Evolutionary conservation across 495 filamentous ascomycete species (phyloP), one percentile per base, ranked within the genome.

Genomic region (Chaetomium tenue): DNA sequence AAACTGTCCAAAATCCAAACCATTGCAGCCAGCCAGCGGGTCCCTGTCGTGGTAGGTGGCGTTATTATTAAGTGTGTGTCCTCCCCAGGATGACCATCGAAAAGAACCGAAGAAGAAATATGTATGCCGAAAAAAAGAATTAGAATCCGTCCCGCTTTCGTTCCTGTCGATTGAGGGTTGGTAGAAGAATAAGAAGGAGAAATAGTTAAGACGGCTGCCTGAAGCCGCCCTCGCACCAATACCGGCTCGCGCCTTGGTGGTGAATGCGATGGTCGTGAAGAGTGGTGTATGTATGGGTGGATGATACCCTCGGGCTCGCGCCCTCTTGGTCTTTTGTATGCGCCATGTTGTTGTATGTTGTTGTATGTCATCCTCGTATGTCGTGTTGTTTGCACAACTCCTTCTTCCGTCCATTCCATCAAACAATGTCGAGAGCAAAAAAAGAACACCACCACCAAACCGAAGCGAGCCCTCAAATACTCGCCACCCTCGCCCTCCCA

Each of bases 401-500:
- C n/a, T 39, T 30, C 3, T 39, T 51, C 18, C 12, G 13, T 50
- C 26, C 9, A 12, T 48, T 28, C 46, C 46, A 20, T 50, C 20
- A 30, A 30, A 30, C 20, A 37, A 37, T 9, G 20, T 50, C n/a
- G 20, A 54, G 0, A 40, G 4, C 2, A 26, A 40, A 30, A 30
- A 30, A 30, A 6, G 6, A 30, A 30, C 6, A 16, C 11, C 40
- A 15, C 11, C 40, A 44, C 6, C 8, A 40, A 40, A 5, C 8
- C 5, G 1, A 33, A 33, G 30, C 3, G 30, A 33, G 30, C 30
- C 30, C 3, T 79, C 65, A 82, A 58, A 82, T 79, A 61, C 76
- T 82, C 23, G 79, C 79, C 26, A 80, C 73, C 50, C 79, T 66
- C 39, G 72, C 72, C 65, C 71, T 65, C 3, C 70, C 68, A 63